phyloP scores from a whole-genome alignment of 805 yeast species.

The Suhomyces prunicola region DNA sequence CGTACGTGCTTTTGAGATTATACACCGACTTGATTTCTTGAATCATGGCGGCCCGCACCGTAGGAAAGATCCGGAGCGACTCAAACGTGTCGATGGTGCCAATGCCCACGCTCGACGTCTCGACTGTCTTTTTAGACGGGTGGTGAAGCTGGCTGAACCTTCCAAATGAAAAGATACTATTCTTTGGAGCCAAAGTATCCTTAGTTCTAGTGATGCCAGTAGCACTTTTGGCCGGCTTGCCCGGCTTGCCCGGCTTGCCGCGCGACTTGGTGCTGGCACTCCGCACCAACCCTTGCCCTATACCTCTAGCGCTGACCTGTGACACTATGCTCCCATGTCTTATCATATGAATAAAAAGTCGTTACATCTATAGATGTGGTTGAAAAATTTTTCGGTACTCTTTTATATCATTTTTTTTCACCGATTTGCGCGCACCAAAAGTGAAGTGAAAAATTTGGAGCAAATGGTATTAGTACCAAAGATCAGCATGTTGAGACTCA shows the following conservation, averaged over 20 bases:
- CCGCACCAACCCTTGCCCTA: neutral
- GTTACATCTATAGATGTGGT: neutral
- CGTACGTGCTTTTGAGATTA: constrained; percentile 31
- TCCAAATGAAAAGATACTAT: constrained; percentile 13
- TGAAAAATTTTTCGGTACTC: neutral
- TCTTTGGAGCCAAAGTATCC: neutral
- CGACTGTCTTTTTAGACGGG: constrained; percentile 10
- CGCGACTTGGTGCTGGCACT: neutral
- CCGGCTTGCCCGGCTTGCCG: too few species aligned
- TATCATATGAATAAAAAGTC: neutral
- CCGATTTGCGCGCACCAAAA: neutral
- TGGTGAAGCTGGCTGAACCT: constrained; percentile 20
- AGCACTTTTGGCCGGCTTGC: too few species aligned
- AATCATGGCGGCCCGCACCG: constrained; percentile 58
- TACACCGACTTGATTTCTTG: constrained; percentile 46
- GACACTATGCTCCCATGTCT: neutral
- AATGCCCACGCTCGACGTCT: constrained; percentile 16
- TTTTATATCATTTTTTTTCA: neutral
- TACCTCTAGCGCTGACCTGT: neutral
- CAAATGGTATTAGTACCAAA: neutral
- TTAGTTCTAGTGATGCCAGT: neutral
- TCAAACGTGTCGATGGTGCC: constrained; percentile 59
- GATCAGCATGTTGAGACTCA: constrained; percentile 9
- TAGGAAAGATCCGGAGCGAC: constrained; percentile 64
- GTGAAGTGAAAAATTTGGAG: constrained; percentile 2